A percentile compares a stretch with the other conserved stretches of the same genome.
Evolutionary conservation across 1,284 basidiomycete species (phyloP).

Genomic region (Pulchroboletus neoregius): DNA sequence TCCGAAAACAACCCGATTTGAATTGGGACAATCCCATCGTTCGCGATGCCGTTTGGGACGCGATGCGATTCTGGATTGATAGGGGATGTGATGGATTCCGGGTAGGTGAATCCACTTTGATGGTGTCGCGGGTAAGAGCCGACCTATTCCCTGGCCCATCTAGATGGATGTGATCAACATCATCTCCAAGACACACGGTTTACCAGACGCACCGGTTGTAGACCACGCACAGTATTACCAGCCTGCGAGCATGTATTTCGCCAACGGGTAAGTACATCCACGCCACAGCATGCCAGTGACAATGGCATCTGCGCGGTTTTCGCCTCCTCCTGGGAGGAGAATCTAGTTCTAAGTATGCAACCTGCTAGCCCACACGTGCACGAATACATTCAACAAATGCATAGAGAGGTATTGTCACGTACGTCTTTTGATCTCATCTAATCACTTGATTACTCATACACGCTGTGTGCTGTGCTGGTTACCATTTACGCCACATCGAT

Average conservation of each 20-base stretch:
- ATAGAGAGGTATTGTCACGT: conserved; percentile 55
- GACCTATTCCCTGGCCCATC: background rate
- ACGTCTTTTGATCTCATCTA: conserved; percentile 27
- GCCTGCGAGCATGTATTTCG: conserved; percentile 50
- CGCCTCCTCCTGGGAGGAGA: conserved; percentile 18
- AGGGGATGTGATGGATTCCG: conserved; percentile 75
- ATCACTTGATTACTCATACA: conserved; percentile 14
- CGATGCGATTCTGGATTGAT: conserved; percentile 73
- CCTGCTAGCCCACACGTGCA: conserved; percentile 54
- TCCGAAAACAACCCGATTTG: conserved; percentile 70
- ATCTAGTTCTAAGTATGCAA: background rate
- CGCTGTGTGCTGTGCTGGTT: conserved; percentile 3
- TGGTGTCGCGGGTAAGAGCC: conserved; percentile 8
- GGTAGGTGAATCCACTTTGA: conserved; percentile 35
- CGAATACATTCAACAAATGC: conserved; percentile 68
- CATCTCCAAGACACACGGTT: conserved; percentile 58
- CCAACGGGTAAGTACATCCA: conserved; percentile 50
- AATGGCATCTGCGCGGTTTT: conserved; percentile 9
- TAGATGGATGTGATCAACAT: conserved; percentile 71
- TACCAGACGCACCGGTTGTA: conserved; percentile 61
- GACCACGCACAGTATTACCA: conserved; percentile 54
- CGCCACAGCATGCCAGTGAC: conserved; percentile 16
- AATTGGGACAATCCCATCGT: conserved; percentile 75
- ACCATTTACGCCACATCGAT: background rate
- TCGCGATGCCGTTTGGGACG: conserved; percentile 57